Conservation (phyloP, 495 filamentous ascomycete species). For the Aspergillus bertholletiae region DNA sequence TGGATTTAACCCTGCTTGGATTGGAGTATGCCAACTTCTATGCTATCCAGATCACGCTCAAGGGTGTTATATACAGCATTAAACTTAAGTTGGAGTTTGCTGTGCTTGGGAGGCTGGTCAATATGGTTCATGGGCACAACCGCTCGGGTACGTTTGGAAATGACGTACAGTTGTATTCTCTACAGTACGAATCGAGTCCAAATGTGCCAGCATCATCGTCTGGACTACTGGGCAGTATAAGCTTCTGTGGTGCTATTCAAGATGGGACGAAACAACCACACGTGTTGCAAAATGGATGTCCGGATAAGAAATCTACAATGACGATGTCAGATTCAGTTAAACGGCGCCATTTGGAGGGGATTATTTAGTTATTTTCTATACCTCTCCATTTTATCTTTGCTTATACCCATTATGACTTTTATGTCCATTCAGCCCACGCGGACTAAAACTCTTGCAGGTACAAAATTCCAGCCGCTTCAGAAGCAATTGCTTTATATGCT, state of each 20-base stretch:
- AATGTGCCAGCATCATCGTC: not conserved
- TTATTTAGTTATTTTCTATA: too few relatives aligned
- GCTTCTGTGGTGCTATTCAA: not conserved
- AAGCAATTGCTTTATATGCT: too few relatives aligned
- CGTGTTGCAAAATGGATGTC: not conserved
- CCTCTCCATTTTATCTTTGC: too few relatives aligned
- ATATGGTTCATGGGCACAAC: constrained; percentile 33
- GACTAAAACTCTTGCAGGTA: too few relatives aligned
- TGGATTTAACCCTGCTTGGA: constrained; percentile 47
- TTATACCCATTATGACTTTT: too few relatives aligned
- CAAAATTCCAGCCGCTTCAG: too few relatives aligned
- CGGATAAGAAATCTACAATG: constrained; percentile 11
- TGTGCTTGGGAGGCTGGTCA: constrained; percentile 52
- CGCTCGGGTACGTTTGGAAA: constrained; percentile 25
- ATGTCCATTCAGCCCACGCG: too few relatives aligned
- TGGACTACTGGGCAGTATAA: constrained; percentile 1
- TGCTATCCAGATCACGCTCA: constrained; percentile 52
- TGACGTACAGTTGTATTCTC: constrained; percentile 24
- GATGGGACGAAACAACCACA: not conserved
- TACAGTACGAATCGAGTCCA: not conserved
- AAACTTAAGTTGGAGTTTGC: constrained; percentile 64
- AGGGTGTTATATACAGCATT: constrained; percentile 58
- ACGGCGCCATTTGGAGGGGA: too few relatives aligned
- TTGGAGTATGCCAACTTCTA: constrained; percentile 52
- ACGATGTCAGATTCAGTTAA: constrained; percentile 19